Conservation (phyloP, 2,329 filamentous ascomycete species). For the Leptographium procerum region DNA sequence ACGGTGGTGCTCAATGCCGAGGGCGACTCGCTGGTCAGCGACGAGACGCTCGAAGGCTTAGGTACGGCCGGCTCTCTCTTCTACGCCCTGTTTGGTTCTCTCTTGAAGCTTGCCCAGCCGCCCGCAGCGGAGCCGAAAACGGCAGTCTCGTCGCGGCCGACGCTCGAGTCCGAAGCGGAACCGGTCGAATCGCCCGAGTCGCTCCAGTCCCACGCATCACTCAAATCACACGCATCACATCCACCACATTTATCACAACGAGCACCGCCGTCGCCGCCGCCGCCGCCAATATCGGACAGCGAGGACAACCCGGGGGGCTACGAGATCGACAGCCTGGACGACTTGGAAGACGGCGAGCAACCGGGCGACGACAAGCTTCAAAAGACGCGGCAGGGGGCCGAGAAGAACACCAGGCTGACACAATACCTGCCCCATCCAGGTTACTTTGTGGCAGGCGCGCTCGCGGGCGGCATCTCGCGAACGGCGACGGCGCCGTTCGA, state of each 20-base stretch:
- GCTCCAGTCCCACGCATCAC: neutral
- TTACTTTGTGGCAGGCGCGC: slow-evolving; percentile 93
- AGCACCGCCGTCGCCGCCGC: neutral
- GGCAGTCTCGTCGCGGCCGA: neutral
- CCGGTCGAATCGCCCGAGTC: neutral
- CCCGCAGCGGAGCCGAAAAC: neutral
- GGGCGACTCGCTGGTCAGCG: slow-evolving; percentile 85
- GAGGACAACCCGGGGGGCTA: neutral
- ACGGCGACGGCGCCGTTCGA: slow-evolving; percentile 94
- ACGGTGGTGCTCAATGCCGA: slow-evolving; percentile 84
- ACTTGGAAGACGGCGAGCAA: neutral
- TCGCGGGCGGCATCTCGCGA: slow-evolving; percentile 88
- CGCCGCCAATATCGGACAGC: neutral
- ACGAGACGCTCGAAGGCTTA: slow-evolving; percentile 85
- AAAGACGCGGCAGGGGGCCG: neutral
- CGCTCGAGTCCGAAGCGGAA: neutral
- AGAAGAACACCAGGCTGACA: slow-evolving; percentile 33
- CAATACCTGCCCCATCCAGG: slow-evolving; percentile 75
- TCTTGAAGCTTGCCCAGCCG: slow-evolving; percentile 51
- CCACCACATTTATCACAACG: neutral
- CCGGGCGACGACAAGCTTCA: slow-evolving; percentile 9
- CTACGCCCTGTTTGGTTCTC: slow-evolving; percentile 63
- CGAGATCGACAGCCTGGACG: slow-evolving; percentile 1
- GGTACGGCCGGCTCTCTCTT: slow-evolving; percentile 72
- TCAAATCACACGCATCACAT: neutral